Evolutionary conservation across 2,329 filamentous ascomycete genomes (phyloP), one percentile per base, ranked within the genome.

Genomic region (Cladosporium sp.): DNA sequence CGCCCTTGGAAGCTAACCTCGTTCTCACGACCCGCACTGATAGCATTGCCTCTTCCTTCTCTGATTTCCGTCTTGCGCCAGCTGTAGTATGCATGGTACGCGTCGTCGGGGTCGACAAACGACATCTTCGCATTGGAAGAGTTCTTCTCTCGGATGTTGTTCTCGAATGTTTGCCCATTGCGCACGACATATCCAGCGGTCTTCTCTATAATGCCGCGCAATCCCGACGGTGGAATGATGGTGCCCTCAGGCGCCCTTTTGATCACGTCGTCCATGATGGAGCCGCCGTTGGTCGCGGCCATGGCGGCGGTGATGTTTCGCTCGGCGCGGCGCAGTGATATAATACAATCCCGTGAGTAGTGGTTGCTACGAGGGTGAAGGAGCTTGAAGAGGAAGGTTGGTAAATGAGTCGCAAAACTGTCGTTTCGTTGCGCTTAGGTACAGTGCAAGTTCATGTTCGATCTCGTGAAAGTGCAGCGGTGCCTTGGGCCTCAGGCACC

Each of bases 1-100:
- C 79, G 46, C 71, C 75, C 61, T 74, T 75, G 46, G 75, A 74
- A 13, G 69, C 73, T 40, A 43, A 65, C 65, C 61, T 90, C 87
- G 54, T 80, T 84, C 41, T 78, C 79, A 61, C 87, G 81, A 49
- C 90, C 90, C 53, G 88, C 87, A 52, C 86, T 83, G 37, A 95
- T 78, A 13, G 82, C 81, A 10, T 87, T 91, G 51, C 90, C 89
- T 61, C 91, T 81, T 5, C 93, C 93, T 49, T 85, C 85, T 63
- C 81, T 85, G 68, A 96, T 86, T 73, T 97, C 92, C 56, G 81
- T 81, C 31, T 96, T 78, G 59, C 92, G 85, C 93, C 93, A 98
- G 73, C 84, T 74, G 68, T 96, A 98, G 72, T 87, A 98, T 8
- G 85, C 76, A 58, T 90, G 81, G 73, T 96, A 98, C 2, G 90